Base-by-base conservation (phyloP, 192 early-diverging fungal species). In the Irineochytrium annulatum region DNA sequence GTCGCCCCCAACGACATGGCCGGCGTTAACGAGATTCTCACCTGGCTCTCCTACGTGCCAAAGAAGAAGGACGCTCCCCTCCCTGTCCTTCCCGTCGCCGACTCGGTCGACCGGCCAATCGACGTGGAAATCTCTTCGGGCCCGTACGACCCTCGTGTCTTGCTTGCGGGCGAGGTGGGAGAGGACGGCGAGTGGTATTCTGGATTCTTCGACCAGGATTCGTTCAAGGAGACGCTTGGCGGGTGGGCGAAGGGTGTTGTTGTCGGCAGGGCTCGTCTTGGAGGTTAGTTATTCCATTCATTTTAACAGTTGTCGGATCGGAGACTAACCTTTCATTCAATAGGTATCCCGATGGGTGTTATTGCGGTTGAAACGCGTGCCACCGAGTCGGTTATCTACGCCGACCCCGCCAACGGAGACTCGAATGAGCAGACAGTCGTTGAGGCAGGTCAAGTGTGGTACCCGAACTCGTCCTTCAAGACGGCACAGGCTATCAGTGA, bases 401-500 rank as follows among this genome's bases (percentile, higher is more conserved):
- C 96, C 35, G 96, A 99, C 71, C 93, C 96, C 13, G 94, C 93
- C 32, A 92, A 93, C 73, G 77, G 89, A 22, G 80, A 87, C 39
- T 97, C 94, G 11, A 79, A 80, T 28, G 93, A 96, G 71, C 89
- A 97, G 75, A 84, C 91, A 1, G 60, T 92, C 41, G 82, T 85
- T 63, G 91, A 97, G 71, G 94, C 96, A 35, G 93, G 93, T 51
- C 89, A 91, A 63, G 96, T 98, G 39, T 98, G 96, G 96, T 94
- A 91, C 70, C 96, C 96, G 37, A 95, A 96, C 84, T 94, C 91
- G 41, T 91, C 96, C n/a, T 98, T 84, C 82, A 98, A 98, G 82
- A 98, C 96, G 22, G 93, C 96, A 14, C 96, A 98, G 77, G 94
- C 96, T 0, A 98, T 98, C 74, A 88, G 90, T 66, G 96, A 98